Evolutionary conservation across 805 yeast species (phyloP).

Genomic region (Zygoascus tannicola): DNA sequence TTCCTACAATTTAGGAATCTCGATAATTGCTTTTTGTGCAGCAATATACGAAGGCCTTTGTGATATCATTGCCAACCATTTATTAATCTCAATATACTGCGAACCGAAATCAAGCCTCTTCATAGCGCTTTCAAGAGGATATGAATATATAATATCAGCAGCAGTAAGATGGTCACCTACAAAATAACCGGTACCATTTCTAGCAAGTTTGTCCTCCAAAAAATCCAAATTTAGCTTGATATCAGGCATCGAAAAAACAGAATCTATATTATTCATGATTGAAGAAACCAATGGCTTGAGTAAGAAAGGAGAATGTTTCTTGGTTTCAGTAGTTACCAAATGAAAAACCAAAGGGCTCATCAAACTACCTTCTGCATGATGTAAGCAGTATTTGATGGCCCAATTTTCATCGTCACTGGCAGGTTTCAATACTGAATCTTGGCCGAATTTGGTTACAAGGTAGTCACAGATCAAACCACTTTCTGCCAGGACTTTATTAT

Average conservation of each 20-base stretch:
- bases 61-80: conserved; percentile 21
- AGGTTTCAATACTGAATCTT: conserved; percentile 26
- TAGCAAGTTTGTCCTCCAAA: conserved; percentile 34
- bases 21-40: conserved; percentile 11
- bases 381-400: conserved; percentile 42
- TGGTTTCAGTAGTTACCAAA: conserved; percentile 28
- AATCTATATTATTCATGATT: conserved; percentile 39
- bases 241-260: conserved; percentile 42
- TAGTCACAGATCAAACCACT: conserved; percentile 51
- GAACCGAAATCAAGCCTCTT: background rate
- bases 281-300: conserved; percentile 35
- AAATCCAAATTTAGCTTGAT: conserved; percentile 32
- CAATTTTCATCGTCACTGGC: conserved; percentile 33
- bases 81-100: conserved; percentile 22
- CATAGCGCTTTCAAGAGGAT: conserved; percentile 30
- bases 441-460: conserved; percentile 43
- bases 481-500: conserved; percentile 41
- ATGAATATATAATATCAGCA: conserved; percentile 52
- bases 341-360: conserved; percentile 39
- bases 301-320: conserved; percentile 26
- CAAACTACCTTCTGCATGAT: conserved; percentile 55
- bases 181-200: conserved; percentile 42
- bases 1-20: background rate
- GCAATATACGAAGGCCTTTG: conserved; percentile 20
- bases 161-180: conserved; percentile 49